Base-by-base conservation (phyloP, 371 early-diverging fungal species). In the Conidiobolus incongruus region DNA sequence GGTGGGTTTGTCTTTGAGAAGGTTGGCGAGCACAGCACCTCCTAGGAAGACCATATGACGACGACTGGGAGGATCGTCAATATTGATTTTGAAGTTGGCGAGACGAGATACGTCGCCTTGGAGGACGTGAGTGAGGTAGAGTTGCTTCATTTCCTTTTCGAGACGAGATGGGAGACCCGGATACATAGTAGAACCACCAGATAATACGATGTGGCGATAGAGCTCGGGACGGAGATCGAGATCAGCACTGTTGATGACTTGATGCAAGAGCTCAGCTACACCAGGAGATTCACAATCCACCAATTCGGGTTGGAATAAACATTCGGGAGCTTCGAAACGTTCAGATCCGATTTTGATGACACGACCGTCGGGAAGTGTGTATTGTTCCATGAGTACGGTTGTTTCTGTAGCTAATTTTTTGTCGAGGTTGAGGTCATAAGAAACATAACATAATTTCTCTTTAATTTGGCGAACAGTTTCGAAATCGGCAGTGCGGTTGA, bases 31-130 rank as follows among this genome's bases (percentile, higher is more conserved):
- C 13, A 96, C 94, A 43, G 97, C 91, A 31, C 97, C 97, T 55
- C 97, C 97, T 44, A 91, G 61, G 65, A 90, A 96, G 8, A 96
- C 97, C 80, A 90, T 88, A 58, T 96, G 94, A 60, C 83, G 89
- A 59, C 97, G 84, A 55, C 86, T 74, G 31, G 97, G 97, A 40
- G 95, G 95, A 56, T 94, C 95, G 56, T 89, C 89, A 53, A 96
- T 90, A 50, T 82, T 76, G 46, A 96, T 77, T 63, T 94, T 92
- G 73, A 96, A 87, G 69, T 85, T 93, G 58, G 63, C 72, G 48
- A 92, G 73, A 43, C 88, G 68, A 20, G 70, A 65, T 11, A 61
- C 63, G 58, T 96, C 91, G 15, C 84, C 85, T 46, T 77, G 66
- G 40, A 92, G 72, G 13, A 88, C 86, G 35, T 75, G 70, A 30